Percentiles rank a stretch among this genome's conserved stretches.
These are phyloP conservation scores for Nemania abortiva DNA, from an alignment of 2,329 filamentous ascomycete genomes.

Conservation along the genomic window DNA sequence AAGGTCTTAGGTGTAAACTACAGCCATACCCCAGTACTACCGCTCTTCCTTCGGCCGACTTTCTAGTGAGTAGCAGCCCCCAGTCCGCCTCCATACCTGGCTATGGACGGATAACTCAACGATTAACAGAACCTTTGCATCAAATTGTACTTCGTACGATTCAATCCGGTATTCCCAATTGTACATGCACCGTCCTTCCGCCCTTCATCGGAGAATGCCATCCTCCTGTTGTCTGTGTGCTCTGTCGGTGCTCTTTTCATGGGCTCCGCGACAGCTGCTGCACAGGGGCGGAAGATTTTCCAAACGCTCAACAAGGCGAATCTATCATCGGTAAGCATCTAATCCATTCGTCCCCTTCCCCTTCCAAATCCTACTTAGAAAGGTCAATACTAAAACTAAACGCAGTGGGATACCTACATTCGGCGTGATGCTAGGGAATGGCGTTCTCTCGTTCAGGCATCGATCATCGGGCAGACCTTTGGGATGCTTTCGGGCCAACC, in stretches of 20 bases:
- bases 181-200: conserved; percentile 36
- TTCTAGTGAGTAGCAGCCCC: conserved; percentile 21
- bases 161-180: conserved; percentile 37
- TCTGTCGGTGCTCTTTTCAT: conserved; percentile 37
- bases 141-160: conserved; percentile 37
- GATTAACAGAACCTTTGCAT: conserved; percentile 36
- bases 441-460: conserved; percentile 37
- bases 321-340: conserved; percentile 32
- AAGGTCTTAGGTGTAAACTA: conserved; percentile 34
- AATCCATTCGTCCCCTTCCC: background rate
- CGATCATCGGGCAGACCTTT: conserved; percentile 36
- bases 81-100: background rate
- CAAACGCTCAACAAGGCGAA: conserved; percentile 38
- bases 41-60: conserved; percentile 34
- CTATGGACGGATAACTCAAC: conserved; percentile 18
- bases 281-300: conserved; percentile 36
- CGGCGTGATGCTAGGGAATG: conserved; percentile 36
- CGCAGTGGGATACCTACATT: conserved; percentile 37
- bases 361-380: background rate
- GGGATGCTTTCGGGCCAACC: conserved; percentile 38
- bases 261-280: conserved; percentile 36
- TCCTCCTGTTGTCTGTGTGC: conserved; percentile 36
- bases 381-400: background rate
- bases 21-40: conserved; percentile 34
- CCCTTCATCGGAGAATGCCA: conserved; percentile 35